phyloP scores from a whole-genome alignment of 164 flowering plant species.

The Liriodendron chinense region DNA sequence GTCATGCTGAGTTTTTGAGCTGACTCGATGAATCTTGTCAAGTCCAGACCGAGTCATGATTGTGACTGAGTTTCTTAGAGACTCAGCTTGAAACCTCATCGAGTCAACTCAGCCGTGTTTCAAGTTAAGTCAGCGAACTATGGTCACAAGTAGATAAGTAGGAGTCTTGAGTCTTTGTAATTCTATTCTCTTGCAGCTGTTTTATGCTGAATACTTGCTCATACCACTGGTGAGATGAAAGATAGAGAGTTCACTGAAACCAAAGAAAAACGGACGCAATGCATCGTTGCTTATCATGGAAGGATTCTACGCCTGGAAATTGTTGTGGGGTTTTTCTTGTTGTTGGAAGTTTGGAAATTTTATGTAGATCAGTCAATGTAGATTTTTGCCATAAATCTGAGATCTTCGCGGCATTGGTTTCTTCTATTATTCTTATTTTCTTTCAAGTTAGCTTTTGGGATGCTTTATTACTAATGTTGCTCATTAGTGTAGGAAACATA shows the following conservation, averaged over 20 bases:
- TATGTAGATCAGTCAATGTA: no score
- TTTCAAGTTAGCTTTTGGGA: no score
- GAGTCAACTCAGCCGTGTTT: neutral
- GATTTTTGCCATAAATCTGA: no score
- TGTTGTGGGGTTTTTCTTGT: no score
- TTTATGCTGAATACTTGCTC: conserved; percentile 39
- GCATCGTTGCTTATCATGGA: neutral
- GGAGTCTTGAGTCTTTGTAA: neutral
- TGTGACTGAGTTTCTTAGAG: neutral
- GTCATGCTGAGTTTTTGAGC: no score
- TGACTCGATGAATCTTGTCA: neutral
- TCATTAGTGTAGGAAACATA: no score
- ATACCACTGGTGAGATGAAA: conserved; percentile 37
- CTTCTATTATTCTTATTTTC: no score
- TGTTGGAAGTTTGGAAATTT: no score
- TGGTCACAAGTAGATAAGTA: neutral
- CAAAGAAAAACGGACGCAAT: neutral
- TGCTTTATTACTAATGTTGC: no score
- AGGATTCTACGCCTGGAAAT: neutral
- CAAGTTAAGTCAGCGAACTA: neutral
- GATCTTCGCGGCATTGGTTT: no score
- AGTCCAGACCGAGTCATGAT: neutral
- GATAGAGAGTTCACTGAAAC: no score
- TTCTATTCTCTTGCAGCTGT: conserved; percentile 29
- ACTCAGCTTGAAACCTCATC: neutral